Conservation (phyloP, 1,284 basidiomycete species). For the Uromyces viciae-fabae region DNA sequence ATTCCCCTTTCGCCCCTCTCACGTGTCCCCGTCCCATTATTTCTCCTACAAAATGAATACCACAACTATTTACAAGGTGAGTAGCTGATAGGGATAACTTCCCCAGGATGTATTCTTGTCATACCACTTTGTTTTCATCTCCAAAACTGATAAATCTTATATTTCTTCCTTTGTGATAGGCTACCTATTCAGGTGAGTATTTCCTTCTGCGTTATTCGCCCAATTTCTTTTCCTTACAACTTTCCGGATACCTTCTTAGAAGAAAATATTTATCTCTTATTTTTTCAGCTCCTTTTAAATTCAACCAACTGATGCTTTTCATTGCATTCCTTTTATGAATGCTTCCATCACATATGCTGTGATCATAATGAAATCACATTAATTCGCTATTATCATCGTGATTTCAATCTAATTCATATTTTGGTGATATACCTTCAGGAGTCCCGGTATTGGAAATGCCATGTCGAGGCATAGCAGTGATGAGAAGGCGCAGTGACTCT, state of each 20-base stretch:
- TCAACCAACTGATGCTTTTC: background rate
- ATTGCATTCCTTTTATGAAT: too few relatives aligned
- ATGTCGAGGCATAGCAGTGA: constrained; percentile 90
- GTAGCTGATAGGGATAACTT: background rate
- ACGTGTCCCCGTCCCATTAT: background rate
- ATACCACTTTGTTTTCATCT: background rate
- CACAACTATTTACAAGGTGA: constrained; percentile 23
- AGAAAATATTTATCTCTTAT: background rate
- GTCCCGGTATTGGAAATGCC: constrained; percentile 51
- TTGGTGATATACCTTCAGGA: constrained; percentile 7
- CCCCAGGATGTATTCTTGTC: background rate
- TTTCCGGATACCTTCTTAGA: background rate
- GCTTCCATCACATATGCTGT: background rate
- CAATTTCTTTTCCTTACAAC: background rate
- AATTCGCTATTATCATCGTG: background rate
- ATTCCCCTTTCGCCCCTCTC: background rate
- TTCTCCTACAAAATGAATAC: background rate
- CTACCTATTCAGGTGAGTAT: constrained; percentile 32
- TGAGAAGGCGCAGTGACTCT: constrained; percentile 89
- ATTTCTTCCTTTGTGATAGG: background rate
- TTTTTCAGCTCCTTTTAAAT: background rate
- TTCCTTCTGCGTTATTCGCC: background rate
- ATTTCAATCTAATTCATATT: background rate
- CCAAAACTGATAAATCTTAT: background rate
- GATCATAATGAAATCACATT: background rate